Base-by-base conservation (phyloP, 2,329 filamentous ascomycete genomes). In the Monosporascus cannonballus region DNA sequence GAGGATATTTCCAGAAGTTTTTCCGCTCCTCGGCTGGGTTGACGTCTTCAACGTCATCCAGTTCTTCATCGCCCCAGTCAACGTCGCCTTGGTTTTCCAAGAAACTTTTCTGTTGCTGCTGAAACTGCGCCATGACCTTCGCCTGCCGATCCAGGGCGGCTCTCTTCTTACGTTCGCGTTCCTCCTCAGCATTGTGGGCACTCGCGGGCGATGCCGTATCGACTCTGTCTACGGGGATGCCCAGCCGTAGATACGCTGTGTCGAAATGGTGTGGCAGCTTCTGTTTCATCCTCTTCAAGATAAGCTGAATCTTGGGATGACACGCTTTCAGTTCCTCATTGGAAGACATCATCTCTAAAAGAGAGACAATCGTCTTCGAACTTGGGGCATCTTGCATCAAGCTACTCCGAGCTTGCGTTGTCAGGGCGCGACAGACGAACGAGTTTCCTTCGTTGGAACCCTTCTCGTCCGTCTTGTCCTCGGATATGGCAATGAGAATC, bases 61-160 rank as follows among this genome's bases (percentile, higher is more conserved):
- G 79, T 39, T 88, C 83, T n/a, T 89, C 89, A 54, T 94, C 88
- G 15, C 89, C 91, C 88, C 90, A 96, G 68, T 96, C 89, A 55
- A 96, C 81, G 42, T 85, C 79, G n/a, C 83, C 87, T 69, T 96
- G 92, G 58, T 87, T 94, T 52, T 90, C 87, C 73, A 99, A 75
- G 71, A 99, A 99, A 63, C 84, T 94, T 71, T 95, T 93, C 67
- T 97, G 95, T 66, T 99, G 93, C 66, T 96, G 88, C 68, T 97
- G 94, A 71, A 99, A 96, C 66, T 96, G 91, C 2, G 92, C 94
- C 92, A 99, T 96, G 34, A 99, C 90, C 64, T 85, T 88, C 2
- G 92, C 92, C 70, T 97, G 92, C 22, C 94, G 84, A 61, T 91
- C 93, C 41, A 92, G 73, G 0, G 94, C 94, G 50, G 93, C 89